These are phyloP conservation scores for Apophysomyces trapeziformis DNA, from an alignment of 371 early-diverging fungal species.

Conservation along the genomic window DNA sequence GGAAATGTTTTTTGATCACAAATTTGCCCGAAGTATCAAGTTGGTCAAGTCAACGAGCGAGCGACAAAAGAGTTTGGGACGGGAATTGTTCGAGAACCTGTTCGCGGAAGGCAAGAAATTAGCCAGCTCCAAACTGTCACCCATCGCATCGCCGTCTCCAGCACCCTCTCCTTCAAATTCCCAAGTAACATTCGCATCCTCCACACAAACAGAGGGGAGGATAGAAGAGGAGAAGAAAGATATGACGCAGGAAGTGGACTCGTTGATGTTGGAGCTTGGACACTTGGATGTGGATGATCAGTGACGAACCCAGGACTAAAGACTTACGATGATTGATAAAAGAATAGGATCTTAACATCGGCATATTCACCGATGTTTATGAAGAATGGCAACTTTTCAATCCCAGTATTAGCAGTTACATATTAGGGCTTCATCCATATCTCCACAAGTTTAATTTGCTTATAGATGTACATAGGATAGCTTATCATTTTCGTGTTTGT, in stretches of 20 bases:
- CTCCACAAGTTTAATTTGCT: no score
- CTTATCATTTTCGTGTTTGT: no score
- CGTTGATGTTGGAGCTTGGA: constrained; percentile 41
- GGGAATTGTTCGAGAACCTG: constrained; percentile 62
- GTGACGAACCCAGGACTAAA: not conserved
- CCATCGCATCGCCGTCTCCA: constrained; percentile 16
- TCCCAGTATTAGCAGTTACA: no score
- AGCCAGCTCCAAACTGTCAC: constrained; percentile 24
- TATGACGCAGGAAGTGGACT: constrained; percentile 38
- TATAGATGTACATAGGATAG: no score
- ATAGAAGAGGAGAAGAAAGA: constrained; percentile 15
- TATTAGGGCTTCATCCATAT: no score
- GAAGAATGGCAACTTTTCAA: no score
- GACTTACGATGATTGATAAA: no score
- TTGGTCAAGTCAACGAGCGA: constrained; percentile 63
- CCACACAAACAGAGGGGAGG: constrained; percentile 8
- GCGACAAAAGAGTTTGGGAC: constrained; percentile 55
- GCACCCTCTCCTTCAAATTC: constrained; percentile 20
- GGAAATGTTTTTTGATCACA: constrained; percentile 71
- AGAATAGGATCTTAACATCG: no score
- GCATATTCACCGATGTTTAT: no score
- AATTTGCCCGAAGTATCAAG: constrained; percentile 65
- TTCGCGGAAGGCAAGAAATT: constrained; percentile 60
- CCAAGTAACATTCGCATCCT: constrained; percentile 11
- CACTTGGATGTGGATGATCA: constrained; percentile 35